Evolutionary conservation across 345 rosid genomes (phyloP).

Genomic region (Clarkia xantiana): DNA sequence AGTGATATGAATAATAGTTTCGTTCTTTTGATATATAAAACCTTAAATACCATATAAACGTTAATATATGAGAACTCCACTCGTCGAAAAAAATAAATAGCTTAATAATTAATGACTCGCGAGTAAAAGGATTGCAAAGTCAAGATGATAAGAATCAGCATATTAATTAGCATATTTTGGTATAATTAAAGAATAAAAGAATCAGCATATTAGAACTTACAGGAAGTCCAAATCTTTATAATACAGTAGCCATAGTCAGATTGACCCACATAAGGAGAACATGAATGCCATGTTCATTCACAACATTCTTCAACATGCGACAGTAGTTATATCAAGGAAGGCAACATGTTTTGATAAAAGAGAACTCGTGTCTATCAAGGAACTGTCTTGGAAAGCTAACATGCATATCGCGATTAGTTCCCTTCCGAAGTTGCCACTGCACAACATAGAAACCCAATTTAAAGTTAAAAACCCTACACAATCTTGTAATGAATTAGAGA

Average conservation of each 20-base stretch:
- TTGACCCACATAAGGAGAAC: slow-evolving; percentile 67
- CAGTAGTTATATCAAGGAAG: slow-evolving; percentile 70
- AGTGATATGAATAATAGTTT: too few species aligned
- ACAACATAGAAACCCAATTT: slow-evolving; percentile 15
- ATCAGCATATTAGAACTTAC: slow-evolving; percentile 31
- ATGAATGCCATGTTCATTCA: slow-evolving; percentile 57
- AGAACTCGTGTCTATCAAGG: slow-evolving; percentile 18
- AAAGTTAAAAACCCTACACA: slow-evolving; percentile 6
- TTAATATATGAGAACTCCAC: too few species aligned
- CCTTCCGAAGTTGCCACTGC: slow-evolving; percentile 96
- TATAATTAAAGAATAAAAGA: too few species aligned
- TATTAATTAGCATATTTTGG: too few species aligned
- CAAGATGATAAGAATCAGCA: too few species aligned
- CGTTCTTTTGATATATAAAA: too few species aligned
- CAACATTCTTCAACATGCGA: slow-evolving; percentile 47
- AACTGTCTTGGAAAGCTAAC: slow-evolving; percentile 35
- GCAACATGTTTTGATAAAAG: slow-evolving; percentile 42
- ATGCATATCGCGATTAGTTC: slow-evolving; percentile 47
- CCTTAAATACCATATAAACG: too few species aligned
- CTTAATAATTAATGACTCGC: too few species aligned
- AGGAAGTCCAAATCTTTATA: slow-evolving; percentile 73
- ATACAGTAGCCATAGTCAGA: slow-evolving; percentile 59
- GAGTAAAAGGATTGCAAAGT: too few species aligned
- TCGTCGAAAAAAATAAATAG: too few species aligned
- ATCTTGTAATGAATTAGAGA: background rate